These are phyloP conservation scores for Pseudocercospora macadamiae DNA, from an alignment of 2,329 filamentous ascomycete species.

Conservation along the genomic window DNA sequence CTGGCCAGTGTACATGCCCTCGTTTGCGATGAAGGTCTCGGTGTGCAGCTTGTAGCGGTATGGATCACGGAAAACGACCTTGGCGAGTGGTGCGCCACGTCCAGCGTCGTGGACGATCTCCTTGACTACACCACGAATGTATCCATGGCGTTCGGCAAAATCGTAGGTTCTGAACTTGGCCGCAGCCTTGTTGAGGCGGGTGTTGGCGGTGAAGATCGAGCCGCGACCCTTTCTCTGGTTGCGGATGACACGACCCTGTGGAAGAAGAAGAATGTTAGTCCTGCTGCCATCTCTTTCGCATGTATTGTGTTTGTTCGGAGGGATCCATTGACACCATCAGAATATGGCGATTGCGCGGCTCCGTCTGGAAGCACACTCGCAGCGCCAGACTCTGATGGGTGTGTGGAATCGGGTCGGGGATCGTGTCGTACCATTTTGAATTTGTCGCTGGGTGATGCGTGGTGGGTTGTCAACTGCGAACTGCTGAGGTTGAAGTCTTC, in stretches of 20 bases:
- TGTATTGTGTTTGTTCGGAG: background rate
- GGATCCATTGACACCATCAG: no score
- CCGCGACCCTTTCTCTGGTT: slow-evolving; percentile 77
- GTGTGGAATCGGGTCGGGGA: background rate
- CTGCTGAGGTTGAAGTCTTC: background rate
- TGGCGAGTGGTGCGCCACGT: slow-evolving; percentile 96
- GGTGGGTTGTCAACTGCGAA: background rate
- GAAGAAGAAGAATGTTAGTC: slow-evolving; percentile 1
- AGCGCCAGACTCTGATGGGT: background rate
- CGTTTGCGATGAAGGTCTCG: slow-evolving; percentile 99
- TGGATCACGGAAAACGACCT: slow-evolving; percentile 94
- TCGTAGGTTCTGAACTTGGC: slow-evolving; percentile 97
- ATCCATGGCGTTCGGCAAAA: slow-evolving; percentile 78
- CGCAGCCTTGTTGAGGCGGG: slow-evolving; percentile 82
- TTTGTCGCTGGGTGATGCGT: slow-evolving; percentile 18
- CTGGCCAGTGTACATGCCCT: slow-evolving; percentile 99
- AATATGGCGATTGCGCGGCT: background rate
- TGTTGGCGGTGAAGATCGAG: slow-evolving; percentile 68
- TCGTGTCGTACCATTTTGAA: slow-evolving; percentile 5
- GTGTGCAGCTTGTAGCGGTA: slow-evolving; percentile 97
- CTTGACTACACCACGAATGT: slow-evolving; percentile 96
- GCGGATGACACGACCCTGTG: slow-evolving; percentile 29
- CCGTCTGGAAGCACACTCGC: background rate
- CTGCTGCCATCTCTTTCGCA: background rate
- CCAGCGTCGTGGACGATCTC: slow-evolving; percentile 99